Percentiles rank a stretch among this genome's conserved stretches.
Conservation (phyloP, 2,329 filamentous ascomycete species). For the Ceratocystis eucalypticola region DNA sequence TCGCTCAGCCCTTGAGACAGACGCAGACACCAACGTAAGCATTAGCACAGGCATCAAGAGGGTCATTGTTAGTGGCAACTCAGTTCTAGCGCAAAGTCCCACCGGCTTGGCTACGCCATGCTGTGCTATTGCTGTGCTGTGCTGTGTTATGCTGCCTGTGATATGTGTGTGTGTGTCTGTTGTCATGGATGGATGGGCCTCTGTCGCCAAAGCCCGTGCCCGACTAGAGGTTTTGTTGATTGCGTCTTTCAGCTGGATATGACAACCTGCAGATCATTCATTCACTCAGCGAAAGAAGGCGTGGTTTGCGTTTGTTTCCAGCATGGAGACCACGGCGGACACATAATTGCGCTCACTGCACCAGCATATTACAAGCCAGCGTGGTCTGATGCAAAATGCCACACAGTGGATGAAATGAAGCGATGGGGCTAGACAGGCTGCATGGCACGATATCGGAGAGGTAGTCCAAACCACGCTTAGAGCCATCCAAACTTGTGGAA, state of each 20-base stretch:
- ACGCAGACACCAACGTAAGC: not conserved
- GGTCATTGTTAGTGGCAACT: slow-evolving; percentile 5
- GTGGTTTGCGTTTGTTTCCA: not conserved
- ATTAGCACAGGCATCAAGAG: not conserved
- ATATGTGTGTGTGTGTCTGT: not conserved
- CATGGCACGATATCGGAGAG: not conserved
- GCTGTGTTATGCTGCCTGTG: not conserved
- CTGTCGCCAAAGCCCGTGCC: not conserved
- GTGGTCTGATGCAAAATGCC: too few species aligned
- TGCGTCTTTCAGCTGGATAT: not conserved
- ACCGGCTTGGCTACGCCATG: not conserved
- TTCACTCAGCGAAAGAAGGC: not conserved
- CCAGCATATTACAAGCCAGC: too few species aligned
- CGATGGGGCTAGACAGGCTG: not conserved
- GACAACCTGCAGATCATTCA: not conserved
- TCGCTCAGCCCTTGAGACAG: not conserved
- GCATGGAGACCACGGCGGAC: too few species aligned
- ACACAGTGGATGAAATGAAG: too few species aligned
- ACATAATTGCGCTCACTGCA: too few species aligned
- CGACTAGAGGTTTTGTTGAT: not conserved
- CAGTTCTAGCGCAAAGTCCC: not conserved
- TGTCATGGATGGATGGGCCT: not conserved
- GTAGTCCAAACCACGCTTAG: not conserved
- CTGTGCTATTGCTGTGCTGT: not conserved
- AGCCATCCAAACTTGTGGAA: not conserved